A percentile compares a stretch with the other conserved stretches of the same genome.
These are phyloP conservation scores for Omphalea diandra DNA, from an alignment of 441 rosid genomes.

Conservation along the genomic window DNA sequence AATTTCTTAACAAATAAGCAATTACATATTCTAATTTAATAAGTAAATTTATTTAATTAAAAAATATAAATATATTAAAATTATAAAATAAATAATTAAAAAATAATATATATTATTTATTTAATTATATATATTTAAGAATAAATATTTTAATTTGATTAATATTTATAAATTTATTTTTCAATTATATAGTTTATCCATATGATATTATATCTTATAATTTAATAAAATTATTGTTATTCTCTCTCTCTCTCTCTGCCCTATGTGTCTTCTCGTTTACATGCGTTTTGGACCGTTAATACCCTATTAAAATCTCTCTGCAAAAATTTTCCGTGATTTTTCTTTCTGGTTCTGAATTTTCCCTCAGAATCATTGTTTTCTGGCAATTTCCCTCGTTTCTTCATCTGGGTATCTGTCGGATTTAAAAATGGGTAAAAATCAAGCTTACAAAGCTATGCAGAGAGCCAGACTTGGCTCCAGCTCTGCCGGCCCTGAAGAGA, in stretches of 20 bases:
- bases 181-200: too few relatives aligned
- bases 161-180: too few relatives aligned
- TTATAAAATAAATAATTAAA: too few relatives aligned
- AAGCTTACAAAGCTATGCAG: conserved; percentile 99
- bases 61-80: too few relatives aligned
- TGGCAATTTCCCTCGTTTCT: conserved; percentile 5
- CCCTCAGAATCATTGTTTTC: background rate
- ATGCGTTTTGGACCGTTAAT: conserved; percentile 33
- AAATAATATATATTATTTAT: too few relatives aligned
- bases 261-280: background rate
- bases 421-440: conserved; percentile 85
- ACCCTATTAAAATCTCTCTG: conserved; percentile 16
- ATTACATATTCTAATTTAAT: too few relatives aligned
- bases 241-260: background rate
- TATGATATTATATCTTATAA: too few relatives aligned
- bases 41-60: too few relatives aligned
- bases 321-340: background rate
- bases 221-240: too few relatives aligned
- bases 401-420: conserved; percentile 27
- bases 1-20: too few relatives aligned
- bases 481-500: conserved; percentile 79
- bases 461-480: conserved; percentile 76
- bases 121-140: too few relatives aligned
- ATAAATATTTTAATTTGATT: too few relatives aligned
- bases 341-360: conserved; percentile 16